phyloP scores from a whole-genome alignment of 2,329 filamentous ascomycete genomes.

The Ciborinia camelliae region DNA sequence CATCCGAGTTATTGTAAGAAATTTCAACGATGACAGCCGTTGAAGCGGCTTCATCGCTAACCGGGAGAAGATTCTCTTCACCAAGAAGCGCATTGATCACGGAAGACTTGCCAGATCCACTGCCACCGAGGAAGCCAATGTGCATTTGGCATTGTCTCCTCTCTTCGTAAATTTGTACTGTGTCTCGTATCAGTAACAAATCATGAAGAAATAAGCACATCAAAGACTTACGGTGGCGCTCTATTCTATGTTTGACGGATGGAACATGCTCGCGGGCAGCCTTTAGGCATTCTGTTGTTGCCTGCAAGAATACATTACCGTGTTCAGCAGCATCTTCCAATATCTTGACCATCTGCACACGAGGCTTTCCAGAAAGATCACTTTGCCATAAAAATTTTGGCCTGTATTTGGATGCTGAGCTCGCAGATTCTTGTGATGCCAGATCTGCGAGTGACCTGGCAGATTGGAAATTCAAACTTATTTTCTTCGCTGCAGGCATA shows the following conservation, averaged over 20 bases:
- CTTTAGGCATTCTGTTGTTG: not conserved
- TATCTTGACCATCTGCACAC: not conserved
- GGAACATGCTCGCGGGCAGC: not conserved
- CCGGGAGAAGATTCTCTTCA: slow-evolving; percentile 20
- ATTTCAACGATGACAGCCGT: slow-evolving; percentile 27
- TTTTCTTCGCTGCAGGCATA: not conserved
- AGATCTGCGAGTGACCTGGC: not conserved
- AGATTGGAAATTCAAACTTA: too few relatives aligned
- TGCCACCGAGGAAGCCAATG: slow-evolving; percentile 51
- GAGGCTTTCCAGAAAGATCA: not conserved
- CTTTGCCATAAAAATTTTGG: not conserved
- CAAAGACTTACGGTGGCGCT: not conserved
- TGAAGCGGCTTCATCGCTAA: slow-evolving; percentile 13
- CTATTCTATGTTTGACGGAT: not conserved
- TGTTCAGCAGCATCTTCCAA: not conserved
- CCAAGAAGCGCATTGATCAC: slow-evolving; percentile 54
- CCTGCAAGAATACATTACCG: not conserved
- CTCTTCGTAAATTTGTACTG: not conserved
- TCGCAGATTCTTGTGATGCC: not conserved
- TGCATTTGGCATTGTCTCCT: slow-evolving; percentile 21
- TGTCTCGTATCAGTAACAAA: not conserved
- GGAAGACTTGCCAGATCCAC: slow-evolving; percentile 61
- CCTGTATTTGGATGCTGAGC: not conserved
- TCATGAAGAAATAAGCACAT: not conserved
- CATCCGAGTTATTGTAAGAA: slow-evolving; percentile 20